Evolutionary conservation across 805 yeast species (phyloP), one percentile per base, ranked within the genome.

Genomic region (Yarrowia bubula): DNA sequence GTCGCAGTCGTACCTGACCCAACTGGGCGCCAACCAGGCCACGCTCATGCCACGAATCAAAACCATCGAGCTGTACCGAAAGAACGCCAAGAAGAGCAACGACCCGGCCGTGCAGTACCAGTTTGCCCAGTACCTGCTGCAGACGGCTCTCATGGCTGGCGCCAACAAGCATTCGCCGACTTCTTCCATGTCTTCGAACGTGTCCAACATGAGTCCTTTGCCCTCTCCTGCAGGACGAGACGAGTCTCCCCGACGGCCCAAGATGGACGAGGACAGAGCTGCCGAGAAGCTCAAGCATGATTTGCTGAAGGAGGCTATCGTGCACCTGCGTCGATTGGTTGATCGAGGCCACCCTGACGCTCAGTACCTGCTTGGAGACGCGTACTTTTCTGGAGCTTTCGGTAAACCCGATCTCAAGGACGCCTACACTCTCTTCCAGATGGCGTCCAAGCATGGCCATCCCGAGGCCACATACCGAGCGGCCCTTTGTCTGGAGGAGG

Each of bases 361-460:
- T 0, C 98, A 95, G 75, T 95, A 93, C 72, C 80, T 92, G 32
- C 77, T 95, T 35, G 99, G 86, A n/a, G 98, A 93, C 75, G 92
- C 93, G 0, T 87, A 87, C 74, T 83, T 92, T 11, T 86, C 93
- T 1, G 96, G 96, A 3, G 90, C 90, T 0, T 81, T 92, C 65
- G 95, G 92, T 0, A 89, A 88, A 73, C 79, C 87, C 10, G 96
- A 92, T 61, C 82, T 87, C 70, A 84, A 83, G 68, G 92, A 89
- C 69, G 88, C 98, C 1, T 87, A 90, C 70, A 70, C 75, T 1
- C 81, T 90, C 65, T 95, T 95, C 74, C 92, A 88, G 72, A 79
- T 89, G 39, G 97, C 98, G 7, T 97, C 97, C 2, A 93, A 95
- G 73, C 93, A 90, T 70, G 95, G 93, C 32, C 98, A 93, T 74